Evolutionary conservation across 495 filamentous ascomycete species (phyloP).

Genomic region (Penicillium waksmanii): DNA sequence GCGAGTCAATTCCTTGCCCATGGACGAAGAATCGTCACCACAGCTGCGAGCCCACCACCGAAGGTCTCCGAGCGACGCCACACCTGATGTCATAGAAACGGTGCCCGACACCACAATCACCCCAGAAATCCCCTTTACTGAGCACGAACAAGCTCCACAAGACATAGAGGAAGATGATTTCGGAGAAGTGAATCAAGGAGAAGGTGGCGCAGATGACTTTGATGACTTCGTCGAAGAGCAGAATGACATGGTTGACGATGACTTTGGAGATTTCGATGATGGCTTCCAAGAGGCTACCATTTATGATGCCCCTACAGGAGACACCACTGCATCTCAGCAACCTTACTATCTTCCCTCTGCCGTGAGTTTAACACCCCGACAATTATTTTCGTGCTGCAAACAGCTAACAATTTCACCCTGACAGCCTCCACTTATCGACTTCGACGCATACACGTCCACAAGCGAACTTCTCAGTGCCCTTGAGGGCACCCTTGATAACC

Average conservation of each 20-base stretch:
- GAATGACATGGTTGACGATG: conserved; percentile 64
- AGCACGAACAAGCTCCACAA: conserved; percentile 21
- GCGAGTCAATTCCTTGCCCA: conserved; percentile 41
- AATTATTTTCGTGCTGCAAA: background rate
- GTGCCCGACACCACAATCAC: conserved; percentile 47
- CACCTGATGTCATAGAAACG: conserved; percentile 53
- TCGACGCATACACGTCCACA: conserved; percentile 61
- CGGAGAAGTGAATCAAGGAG: conserved; percentile 32
- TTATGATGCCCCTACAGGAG: conserved; percentile 34
- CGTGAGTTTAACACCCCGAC: conserved; percentile 44
- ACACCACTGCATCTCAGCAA: conserved; percentile 37
- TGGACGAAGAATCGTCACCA: conserved; percentile 38
- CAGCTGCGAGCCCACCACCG: conserved; percentile 47
- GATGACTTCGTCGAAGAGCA: conserved; percentile 92
- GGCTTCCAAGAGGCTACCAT: conserved; percentile 70
- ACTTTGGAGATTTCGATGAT: conserved; percentile 92
- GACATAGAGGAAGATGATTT: conserved; percentile 32
- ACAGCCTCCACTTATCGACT: conserved; percentile 73
- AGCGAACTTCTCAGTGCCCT: conserved; percentile 50
- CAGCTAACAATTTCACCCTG: conserved; percentile 1
- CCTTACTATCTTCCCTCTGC: conserved; percentile 48
- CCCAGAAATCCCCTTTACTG: conserved; percentile 29
- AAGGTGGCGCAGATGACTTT: conserved; percentile 73
- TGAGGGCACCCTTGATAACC: conserved; percentile 53
- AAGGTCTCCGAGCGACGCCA: conserved; percentile 48